Evolutionary conservation across 768 basidiomycete genomes (phyloP), one percentile per base, ranked within the genome.

Genomic region (Pleurotus cornucopiae): DNA sequence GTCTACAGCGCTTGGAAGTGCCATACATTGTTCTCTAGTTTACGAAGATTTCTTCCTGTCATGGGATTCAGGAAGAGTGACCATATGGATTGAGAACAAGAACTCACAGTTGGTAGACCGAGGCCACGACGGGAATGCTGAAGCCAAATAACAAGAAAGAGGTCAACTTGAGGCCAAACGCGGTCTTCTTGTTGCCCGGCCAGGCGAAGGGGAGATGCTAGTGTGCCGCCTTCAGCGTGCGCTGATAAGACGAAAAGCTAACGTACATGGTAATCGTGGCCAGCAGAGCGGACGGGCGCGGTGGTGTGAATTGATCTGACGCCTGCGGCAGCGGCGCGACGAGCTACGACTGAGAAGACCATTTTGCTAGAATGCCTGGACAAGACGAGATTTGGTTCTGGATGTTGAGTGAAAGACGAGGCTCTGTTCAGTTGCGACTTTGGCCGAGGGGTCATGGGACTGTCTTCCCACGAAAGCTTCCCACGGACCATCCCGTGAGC

Each of bases 91-190:
- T 11, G 11, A 9, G 30, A 34, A 34, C 30, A 26, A 16, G 9
- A 21, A 74, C 89, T 61, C 62, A 91, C 89, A 91, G 60, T 68
- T 89, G 88, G 64, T 77, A 82, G 39, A 64, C 68, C 4, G 81
- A 73, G 4, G 87, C 88, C 54, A 77, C 60, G 68, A 91, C 84
- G 23, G 89, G 89, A 59, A 90, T 80, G 56, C 78, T 68, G 68
- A 89, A 88, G 11, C 88, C 89, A 11, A 72, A 57, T 12, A 67
- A 47, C 55, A 91, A 74, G 69, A 74, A 83, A 5, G 66, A 53
- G 21, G 66, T 58, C 51, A 84, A 58, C 69, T 84, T 86, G 48
- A 71, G 46, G 4, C 67, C 84, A 57, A 83, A 84, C 9, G 69
- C 59, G n/a, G 62, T 58, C 62, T 79, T 84, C 56, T 74, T 82